These are phyloP conservation scores for Glycine soja DNA, from an alignment of 306 rosid genomes.

Conservation along the genomic window DNA sequence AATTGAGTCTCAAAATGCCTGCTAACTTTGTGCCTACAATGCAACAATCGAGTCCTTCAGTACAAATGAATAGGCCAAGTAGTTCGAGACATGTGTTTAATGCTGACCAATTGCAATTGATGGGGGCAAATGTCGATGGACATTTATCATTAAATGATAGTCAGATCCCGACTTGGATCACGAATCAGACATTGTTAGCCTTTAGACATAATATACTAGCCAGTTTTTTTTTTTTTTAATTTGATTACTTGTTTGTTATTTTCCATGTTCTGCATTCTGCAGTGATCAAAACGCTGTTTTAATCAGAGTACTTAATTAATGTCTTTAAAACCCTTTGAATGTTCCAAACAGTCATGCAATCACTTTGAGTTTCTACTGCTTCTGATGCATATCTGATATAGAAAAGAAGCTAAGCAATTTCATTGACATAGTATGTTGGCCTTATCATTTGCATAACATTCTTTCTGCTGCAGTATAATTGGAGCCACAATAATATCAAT, in stretches of 20 bases:
- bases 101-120: no score
- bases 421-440: background rate
- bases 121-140: no score
- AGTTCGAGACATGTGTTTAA: no score
- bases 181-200: no score
- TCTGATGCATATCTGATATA: slow-evolving; percentile 2
- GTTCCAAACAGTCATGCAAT: background rate
- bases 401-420: background rate
- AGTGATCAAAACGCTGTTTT: background rate
- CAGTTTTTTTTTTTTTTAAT: background rate
- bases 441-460: background rate
- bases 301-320: background rate
- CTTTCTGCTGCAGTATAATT: slow-evolving; percentile 60
- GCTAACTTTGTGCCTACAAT: no score
- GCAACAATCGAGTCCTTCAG: no score
- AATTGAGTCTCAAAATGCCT: no score
- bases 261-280: background rate
- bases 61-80: no score
- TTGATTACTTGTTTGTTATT: slow-evolving; percentile 8
- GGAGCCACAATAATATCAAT: slow-evolving; percentile 82
- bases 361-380: slow-evolving; percentile 1
- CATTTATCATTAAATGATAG: no score
- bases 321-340: background rate
- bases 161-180: no score
- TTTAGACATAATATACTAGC: no score